Conservation (phyloP, 306 rosid genomes). For the Astragalus glycyphyllos region DNA sequence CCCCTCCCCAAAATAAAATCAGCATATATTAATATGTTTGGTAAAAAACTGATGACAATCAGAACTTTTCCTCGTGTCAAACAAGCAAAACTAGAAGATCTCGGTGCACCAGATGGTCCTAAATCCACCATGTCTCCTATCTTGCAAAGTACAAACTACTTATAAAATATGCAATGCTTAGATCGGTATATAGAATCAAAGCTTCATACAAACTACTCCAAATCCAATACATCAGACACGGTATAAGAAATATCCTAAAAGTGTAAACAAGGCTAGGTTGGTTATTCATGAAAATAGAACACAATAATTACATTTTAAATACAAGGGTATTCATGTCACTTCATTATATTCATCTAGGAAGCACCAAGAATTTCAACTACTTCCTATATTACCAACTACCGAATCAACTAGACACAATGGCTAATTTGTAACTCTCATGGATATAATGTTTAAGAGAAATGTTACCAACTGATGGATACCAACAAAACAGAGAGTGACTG, state of each 20-base stretch:
- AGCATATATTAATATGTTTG: not conserved
- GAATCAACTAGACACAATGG: not conserved
- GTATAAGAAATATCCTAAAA: constrained; percentile 18
- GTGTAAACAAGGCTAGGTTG: constrained; percentile 1
- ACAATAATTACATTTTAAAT: constrained; percentile 22
- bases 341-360: not conserved
- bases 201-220: not conserved
- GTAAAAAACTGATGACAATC: not conserved
- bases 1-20: not conserved
- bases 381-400: constrained; percentile 13
- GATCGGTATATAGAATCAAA: not conserved
- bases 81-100: constrained; percentile 5
- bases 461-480: too few species aligned
- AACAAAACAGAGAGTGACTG: too few species aligned
- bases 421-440: not conserved
- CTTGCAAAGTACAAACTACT: constrained; percentile 8
- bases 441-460: not conserved
- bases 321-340: constrained; percentile 15
- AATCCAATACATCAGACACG: constrained; percentile 1
- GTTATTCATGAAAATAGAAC: constrained; percentile 17
- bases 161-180: constrained; percentile 11
- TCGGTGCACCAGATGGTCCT: not conserved
- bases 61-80: not conserved
- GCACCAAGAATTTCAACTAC: not conserved
- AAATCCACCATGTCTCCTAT: constrained; percentile 13